Evolutionary conservation across 192 early-diverging fungal genomes (phyloP), one percentile per base, ranked within the genome.

Genomic region (Coemansia sp.): DNA sequence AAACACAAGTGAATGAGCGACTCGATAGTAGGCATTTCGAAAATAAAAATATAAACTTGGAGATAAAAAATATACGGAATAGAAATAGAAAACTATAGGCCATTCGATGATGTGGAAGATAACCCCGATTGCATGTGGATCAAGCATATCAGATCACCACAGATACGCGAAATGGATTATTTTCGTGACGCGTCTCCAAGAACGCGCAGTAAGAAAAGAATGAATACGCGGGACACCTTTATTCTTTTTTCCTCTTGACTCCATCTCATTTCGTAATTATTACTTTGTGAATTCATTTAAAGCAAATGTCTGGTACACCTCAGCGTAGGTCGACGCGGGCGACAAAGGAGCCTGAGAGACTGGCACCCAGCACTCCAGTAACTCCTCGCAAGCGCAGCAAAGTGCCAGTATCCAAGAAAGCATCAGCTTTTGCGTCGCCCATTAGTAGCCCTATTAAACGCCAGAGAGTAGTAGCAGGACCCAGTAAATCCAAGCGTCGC

Each of bases 341-440:
- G 14, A 61, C 71, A 9, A 73, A 70, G 50, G 65, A 66, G 33
- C 79, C 79, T 14, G 74, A 76, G 40, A 57, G 79, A 11, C 62
- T 82, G 60, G 69, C 68, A 7, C 37, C 70, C 28, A 30, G 35
- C 26, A 30, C 59, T 17, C 40, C 58, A 49, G 2, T 72, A 13
- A 82, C 79, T 7, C 79, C 79, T 11, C 74, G 68, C 46, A 82
- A 76, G 39, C 79, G 74, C 28, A 33, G 57, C 55, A 76, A 73
- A 50, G 39, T 61, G 14, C 33, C 32, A 32, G 28, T 59, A 50
- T 53, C 49, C 33, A 58, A 49, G n/a, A 42, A 33, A 14, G 10
- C 57, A 13, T 75, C 73, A 2, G 73, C 73, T 8, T 75, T 75
- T 40, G 39, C 73, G 3, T 42, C 67, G 19, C 78, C 78, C 4